Conservation (phyloP, 768 basidiomycete species). For the Rhizopogon salebrosus region DNA sequence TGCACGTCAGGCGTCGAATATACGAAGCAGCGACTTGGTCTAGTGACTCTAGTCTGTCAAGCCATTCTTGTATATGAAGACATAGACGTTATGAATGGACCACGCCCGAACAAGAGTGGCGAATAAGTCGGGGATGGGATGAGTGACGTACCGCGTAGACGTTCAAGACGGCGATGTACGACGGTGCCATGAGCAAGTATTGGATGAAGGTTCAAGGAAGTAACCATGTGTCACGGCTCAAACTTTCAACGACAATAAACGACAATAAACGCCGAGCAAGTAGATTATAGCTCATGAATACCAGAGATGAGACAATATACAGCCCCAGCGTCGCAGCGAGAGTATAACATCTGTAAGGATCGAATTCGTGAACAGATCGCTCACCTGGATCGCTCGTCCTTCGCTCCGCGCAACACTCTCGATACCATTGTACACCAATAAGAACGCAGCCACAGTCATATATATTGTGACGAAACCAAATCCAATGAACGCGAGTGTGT, state of each 20-base stretch:
- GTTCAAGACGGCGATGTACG: conserved; percentile 90
- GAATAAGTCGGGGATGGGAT: conserved; percentile 97
- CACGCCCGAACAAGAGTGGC: conserved; percentile 88
- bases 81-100: conserved; percentile 98
- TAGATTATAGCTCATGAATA: conserved; percentile 62
- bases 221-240: conserved; percentile 99
- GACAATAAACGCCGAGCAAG: not conserved
- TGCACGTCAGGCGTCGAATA: conserved; percentile 93
- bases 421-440: conserved; percentile 80
- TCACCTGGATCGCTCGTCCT: conserved; percentile 42
- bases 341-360: conserved; percentile 85
- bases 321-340: conserved; percentile 90
- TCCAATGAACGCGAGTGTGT: conserved; percentile 79
- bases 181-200: conserved; percentile 87
- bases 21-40: conserved; percentile 92
- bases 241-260: conserved; percentile 48
- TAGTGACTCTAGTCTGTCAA: conserved; percentile 99
- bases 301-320: conserved; percentile 76
- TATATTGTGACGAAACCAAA: conserved; percentile 93
- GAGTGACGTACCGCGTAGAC: conserved; percentile 73
- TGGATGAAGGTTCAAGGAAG: conserved; percentile 94
- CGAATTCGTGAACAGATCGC: conserved; percentile 66
- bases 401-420: conserved; percentile 45
- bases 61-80: conserved; percentile 98
- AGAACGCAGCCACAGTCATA: conserved; percentile 86